Conservation (phyloP, 176 grass and related monocot species). For the Dendrocalamus sinicus region DNA sequence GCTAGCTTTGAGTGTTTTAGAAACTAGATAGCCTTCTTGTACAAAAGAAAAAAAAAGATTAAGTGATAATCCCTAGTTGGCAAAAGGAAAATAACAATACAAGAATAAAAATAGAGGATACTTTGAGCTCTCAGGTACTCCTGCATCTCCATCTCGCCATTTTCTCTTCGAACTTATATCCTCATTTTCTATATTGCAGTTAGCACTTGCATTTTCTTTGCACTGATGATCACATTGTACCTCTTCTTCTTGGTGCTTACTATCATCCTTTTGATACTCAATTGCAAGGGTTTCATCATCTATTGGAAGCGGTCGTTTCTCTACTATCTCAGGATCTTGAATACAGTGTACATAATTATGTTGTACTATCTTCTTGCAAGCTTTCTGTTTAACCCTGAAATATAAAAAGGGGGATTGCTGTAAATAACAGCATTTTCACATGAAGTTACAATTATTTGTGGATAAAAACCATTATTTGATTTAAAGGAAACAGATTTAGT, state of each 20-base stretch:
- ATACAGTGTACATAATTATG: conserved; percentile 50
- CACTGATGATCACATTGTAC: conserved; percentile 35
- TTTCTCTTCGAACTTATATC: conserved; percentile 62
- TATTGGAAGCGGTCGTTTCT: conserved; percentile 41
- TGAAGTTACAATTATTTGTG: conserved; percentile 7
- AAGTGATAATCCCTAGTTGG: conserved; percentile 1
- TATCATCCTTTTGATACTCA: conserved; percentile 36
- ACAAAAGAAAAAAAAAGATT: neutral
- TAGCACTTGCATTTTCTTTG: conserved; percentile 48
- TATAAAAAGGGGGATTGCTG: conserved; percentile 21
- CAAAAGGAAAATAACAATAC: conserved; percentile 11
- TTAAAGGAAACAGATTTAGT: neutral
- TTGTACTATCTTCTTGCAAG: conserved; percentile 39
- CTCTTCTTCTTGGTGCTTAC: conserved; percentile 44
- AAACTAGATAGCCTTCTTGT: neutral
- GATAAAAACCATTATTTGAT: neutral
- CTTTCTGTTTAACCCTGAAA: conserved; percentile 70
- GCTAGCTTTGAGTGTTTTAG: neutral
- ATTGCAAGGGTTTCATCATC: conserved; percentile 57
- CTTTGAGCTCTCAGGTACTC: conserved; percentile 63
- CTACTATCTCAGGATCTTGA: conserved; percentile 53
- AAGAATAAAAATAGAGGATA: conserved; percentile 50
- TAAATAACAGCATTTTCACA: conserved; percentile 24
- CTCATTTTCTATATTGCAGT: conserved; percentile 21
- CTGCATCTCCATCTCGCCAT: conserved; percentile 48